Conservation (phyloP, 2,329 filamentous ascomycete genomes). For the Chalara sp. region DNA sequence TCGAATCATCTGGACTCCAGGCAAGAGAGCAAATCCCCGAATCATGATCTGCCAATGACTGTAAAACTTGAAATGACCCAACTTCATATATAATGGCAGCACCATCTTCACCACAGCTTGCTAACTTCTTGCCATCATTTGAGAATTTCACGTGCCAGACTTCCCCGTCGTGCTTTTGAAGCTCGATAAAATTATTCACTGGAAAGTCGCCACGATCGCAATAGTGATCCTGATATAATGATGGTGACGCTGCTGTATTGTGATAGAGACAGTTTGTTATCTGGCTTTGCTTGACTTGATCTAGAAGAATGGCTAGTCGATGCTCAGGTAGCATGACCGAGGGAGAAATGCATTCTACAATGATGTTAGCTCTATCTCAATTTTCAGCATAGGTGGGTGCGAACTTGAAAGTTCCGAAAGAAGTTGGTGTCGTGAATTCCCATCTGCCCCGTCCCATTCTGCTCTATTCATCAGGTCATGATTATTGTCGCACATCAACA, state of each 20-base stretch:
- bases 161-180: conserved; percentile 70
- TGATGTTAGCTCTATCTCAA: conserved; percentile 15
- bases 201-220: conserved; percentile 81
- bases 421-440: conserved; percentile 65
- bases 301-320: conserved; percentile 71
- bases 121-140: conserved; percentile 74
- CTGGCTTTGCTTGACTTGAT: conserved; percentile 78
- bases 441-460: conserved; percentile 76
- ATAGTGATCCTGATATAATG: conserved; percentile 80
- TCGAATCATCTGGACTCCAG: conserved; percentile 88
- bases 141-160: conserved; percentile 92
- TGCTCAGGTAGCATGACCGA: conserved; percentile 96
- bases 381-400: conserved; percentile 22
- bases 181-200: conserved; percentile 59
- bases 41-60: conserved; percentile 57
- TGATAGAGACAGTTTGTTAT: conserved; percentile 83
- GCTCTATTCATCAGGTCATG: conserved; percentile 73
- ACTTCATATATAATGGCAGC: conserved; percentile 79
- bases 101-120: conserved; percentile 72
- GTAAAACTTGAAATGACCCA: conserved; percentile 56
- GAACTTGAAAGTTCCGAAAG: conserved; percentile 79
- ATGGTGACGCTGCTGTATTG: conserved; percentile 71
- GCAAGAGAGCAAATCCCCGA: conserved; percentile 70
- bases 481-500: conserved; percentile 80
- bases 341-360: conserved; percentile 77